Percentiles rank a stretch among this genome's conserved stretches.
Conservation (phyloP, 2,329 filamentous ascomycete genomes). For the Phoma sp. region DNA sequence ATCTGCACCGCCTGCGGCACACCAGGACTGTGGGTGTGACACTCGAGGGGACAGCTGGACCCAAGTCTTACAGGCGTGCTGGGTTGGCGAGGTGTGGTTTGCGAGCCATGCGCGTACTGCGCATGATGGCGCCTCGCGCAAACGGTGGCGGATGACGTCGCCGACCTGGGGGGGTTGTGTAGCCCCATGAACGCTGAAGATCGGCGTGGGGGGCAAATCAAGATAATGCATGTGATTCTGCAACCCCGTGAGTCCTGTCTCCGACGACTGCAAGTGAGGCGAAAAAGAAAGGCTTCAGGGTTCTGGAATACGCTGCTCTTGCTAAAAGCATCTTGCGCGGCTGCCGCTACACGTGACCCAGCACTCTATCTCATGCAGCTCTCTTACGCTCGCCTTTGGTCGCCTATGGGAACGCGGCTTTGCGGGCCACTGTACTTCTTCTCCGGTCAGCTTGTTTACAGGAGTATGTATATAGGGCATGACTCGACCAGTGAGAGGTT, state of each 20-base stretch:
- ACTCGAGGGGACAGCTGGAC: background rate
- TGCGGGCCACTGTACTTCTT: too few relatives aligned
- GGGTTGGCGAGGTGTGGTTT: constrained; percentile 9
- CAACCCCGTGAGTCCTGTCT: background rate
- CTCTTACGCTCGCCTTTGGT: background rate
- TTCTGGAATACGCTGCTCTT: background rate
- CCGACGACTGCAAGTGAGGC: constrained; percentile 10
- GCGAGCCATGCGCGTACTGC: constrained; percentile 7
- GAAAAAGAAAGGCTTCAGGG: background rate
- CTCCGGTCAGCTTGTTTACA: too few relatives aligned
- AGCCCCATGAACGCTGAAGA: constrained; percentile 1
- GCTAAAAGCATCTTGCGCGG: background rate
- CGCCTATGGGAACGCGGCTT: too few relatives aligned
- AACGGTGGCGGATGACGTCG: constrained; percentile 15
- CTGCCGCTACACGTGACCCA: constrained; percentile 8
- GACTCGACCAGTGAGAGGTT: too few relatives aligned
- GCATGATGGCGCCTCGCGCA: constrained; percentile 14
- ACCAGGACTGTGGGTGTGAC: constrained; percentile 13
- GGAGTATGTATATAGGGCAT: too few relatives aligned
- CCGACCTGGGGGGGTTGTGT: background rate
- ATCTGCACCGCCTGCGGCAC: background rate
- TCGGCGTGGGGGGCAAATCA: constrained; percentile 2
- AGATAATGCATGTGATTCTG: constrained; percentile 14
- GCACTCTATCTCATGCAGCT: background rate
- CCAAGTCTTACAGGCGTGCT: constrained; percentile 11